phyloP scores from a whole-genome alignment of 106 monocot species.

The Apostasia ramifera region DNA sequence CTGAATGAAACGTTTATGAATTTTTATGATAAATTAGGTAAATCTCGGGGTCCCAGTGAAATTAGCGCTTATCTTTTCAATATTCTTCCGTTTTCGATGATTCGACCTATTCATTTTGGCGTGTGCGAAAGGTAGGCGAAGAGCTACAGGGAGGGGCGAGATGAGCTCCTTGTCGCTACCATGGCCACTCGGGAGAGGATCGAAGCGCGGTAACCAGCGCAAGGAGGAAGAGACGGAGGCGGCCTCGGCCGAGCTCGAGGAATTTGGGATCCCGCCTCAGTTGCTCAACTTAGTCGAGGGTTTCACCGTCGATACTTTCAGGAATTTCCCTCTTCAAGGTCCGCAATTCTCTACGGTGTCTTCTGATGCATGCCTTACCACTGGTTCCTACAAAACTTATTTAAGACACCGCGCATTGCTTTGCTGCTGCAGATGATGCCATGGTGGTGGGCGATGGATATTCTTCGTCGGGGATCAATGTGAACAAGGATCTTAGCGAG shows the following conservation, averaged over 20 bases:
- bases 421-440: conserved; percentile 11
- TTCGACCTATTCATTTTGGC: background rate
- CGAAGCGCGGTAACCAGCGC: background rate
- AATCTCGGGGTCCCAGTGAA: too few relatives aligned
- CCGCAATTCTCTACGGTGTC: background rate
- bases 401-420: background rate
- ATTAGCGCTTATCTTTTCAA: too few relatives aligned
- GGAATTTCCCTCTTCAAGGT: conserved; percentile 43
- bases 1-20: too few relatives aligned
- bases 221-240: background rate
- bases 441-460: background rate
- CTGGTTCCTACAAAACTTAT: too few relatives aligned
- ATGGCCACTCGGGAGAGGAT: background rate
- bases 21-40: too few relatives aligned
- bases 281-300: conserved; percentile 42
- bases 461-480: too few relatives aligned
- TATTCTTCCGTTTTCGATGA: background rate
- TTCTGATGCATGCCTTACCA: background rate
- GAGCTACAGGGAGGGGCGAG: background rate
- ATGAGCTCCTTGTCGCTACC: conserved; percentile 15
- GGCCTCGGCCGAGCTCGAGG: conserved; percentile 21
- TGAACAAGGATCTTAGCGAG: conserved; percentile 49
- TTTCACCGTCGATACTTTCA: conserved; percentile 68
- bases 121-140: too few relatives aligned
- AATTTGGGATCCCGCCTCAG: conserved; percentile 59